Conservation (phyloP, 2,329 filamentous ascomycete genomes). For the Dothiorella sarmentorum region DNA sequence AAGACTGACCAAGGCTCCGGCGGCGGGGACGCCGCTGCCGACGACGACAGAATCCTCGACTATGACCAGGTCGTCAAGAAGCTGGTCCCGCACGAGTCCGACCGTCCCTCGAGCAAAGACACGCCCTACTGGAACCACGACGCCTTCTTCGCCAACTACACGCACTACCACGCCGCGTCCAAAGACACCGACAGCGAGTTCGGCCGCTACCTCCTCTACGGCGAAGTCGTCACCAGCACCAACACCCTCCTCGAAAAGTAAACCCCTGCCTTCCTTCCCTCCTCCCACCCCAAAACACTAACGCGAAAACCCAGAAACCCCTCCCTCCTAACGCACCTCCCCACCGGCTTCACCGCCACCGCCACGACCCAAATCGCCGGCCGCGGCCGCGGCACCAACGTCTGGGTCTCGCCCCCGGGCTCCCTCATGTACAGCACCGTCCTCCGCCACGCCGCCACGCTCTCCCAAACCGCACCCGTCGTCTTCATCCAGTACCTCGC, state of each 20-base stretch:
- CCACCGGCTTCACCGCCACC: constrained; percentile 80
- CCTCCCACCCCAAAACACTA: background rate
- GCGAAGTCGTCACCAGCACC: constrained; percentile 88
- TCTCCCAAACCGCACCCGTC: constrained; percentile 71
- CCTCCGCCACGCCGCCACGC: constrained; percentile 74
- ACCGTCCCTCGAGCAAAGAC: constrained; percentile 64
- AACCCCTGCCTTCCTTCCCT: too few relatives aligned
- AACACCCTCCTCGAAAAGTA: constrained; percentile 92
- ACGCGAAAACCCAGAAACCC: constrained; percentile 59
- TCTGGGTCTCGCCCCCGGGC: constrained; percentile 90
- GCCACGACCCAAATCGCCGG: constrained; percentile 87
- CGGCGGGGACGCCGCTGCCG: constrained; percentile 35
- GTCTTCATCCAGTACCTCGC: constrained; percentile 94
- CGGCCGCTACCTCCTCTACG: constrained; percentile 77
- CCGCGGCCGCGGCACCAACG: constrained; percentile 83
- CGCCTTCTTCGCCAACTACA: constrained; percentile 70
- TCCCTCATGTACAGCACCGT: constrained; percentile 84
- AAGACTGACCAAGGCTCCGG: constrained; percentile 33
- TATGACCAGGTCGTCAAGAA: constrained; percentile 71
- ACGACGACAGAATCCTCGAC: constrained; percentile 65
- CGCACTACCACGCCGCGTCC: constrained; percentile 60
- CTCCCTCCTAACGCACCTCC: constrained; percentile 69
- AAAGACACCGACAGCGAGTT: constrained; percentile 60
- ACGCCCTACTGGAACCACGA: constrained; percentile 86
- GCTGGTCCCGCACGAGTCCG: constrained; percentile 67